phyloP scores from a whole-genome alignment of 495 filamentous ascomycete species.

The Xylaria cubensis region DNA sequence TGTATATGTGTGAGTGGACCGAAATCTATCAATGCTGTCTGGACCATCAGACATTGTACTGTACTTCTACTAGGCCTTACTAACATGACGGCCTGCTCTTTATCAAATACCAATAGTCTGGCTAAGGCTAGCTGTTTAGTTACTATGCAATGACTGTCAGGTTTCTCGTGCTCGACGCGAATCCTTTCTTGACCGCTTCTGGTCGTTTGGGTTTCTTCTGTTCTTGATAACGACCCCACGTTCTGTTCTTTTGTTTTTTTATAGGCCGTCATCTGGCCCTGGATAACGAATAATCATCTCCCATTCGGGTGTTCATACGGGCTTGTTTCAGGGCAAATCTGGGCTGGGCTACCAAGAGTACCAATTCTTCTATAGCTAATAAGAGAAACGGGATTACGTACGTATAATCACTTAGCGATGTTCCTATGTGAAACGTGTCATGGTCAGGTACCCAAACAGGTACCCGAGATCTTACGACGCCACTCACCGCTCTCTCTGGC shows the following conservation, averaged over 20 bases:
- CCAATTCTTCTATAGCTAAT: constrained; percentile 12
- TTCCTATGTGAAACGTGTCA: constrained; percentile 3
- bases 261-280: constrained; percentile 2
- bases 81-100: background rate
- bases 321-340: background rate
- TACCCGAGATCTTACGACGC: constrained; percentile 13
- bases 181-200: constrained; percentile 18
- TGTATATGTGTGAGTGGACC: background rate
- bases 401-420: constrained; percentile 8
- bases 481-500: constrained; percentile 23
- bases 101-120: background rate
- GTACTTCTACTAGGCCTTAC: constrained; percentile 7
- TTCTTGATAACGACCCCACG: background rate
- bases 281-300: constrained; percentile 3
- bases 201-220: background rate
- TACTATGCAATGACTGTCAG: constrained; percentile 4
- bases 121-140: background rate
- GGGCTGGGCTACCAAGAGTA: background rate
- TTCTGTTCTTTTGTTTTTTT: constrained; percentile 13
- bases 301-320: background rate
- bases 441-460: constrained; percentile 16
- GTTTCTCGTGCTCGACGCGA: background rate
- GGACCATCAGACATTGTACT: background rate
- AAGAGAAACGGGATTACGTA: constrained; percentile 4
- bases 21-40: background rate